Conservation (phyloP, 1,139 yeast genomes). For the Pichia sp. region DNA sequence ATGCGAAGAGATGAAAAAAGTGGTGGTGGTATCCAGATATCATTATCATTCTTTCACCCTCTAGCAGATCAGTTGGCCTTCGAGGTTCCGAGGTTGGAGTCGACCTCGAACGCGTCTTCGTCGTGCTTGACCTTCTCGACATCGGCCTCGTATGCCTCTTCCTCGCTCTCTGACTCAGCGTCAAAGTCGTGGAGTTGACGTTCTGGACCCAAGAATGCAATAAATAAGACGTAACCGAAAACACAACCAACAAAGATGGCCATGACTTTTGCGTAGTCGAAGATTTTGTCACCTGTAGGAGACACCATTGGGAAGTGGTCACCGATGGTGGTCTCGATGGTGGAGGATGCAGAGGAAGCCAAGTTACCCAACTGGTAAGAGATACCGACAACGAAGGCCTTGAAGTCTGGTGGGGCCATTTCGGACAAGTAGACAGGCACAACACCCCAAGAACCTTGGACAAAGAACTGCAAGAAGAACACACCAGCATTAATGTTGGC, state of each 20-base stretch:
- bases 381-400: conserved; percentile 69
- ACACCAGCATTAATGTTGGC: conserved; percentile 70
- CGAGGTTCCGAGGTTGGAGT: conserved; percentile 13
- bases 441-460: conserved; percentile 89
- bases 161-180: conserved; percentile 16
- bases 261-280: conserved; percentile 66
- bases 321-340: conserved; percentile 76
- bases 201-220: conserved; percentile 73
- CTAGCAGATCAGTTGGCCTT: neutral
- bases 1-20: no score
- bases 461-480: conserved; percentile 74
- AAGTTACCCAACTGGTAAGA: conserved; percentile 82
- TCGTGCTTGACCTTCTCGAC: conserved; percentile 20
- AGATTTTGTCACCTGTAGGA: conserved; percentile 35
- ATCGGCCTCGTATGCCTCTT: conserved; percentile 20
- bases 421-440: conserved; percentile 76
- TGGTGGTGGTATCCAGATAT: neutral
- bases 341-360: conserved; percentile 78
- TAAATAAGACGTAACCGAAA: conserved; percentile 55
- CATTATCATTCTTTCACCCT: neutral
- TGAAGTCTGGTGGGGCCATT: conserved; percentile 72
- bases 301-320: conserved; percentile 54
- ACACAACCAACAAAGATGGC: conserved; percentile 80
- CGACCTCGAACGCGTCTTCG: conserved; percentile 13
- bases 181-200: conserved; percentile 37